Base-by-base conservation (phyloP, 495 filamentous ascomycete species). In the Penicillium antarcticum region DNA sequence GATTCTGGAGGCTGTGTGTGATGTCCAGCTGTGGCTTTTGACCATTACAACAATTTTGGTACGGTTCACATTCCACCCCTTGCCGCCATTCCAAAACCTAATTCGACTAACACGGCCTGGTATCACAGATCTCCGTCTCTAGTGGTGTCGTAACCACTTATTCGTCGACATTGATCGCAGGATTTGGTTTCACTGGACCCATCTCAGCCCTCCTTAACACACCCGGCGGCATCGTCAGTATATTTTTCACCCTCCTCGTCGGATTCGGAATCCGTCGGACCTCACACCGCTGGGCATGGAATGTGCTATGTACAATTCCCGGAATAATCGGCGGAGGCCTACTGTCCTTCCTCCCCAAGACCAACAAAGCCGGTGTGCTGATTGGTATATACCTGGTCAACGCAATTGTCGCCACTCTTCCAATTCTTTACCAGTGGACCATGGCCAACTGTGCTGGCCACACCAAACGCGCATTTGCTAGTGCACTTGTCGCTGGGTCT, bases 341-440 rank as follows among this genome's bases (percentile, higher is more conserved):
- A 12, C 77, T 87, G 70, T 83, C 81, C 2, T 86, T 86, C 62
- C 64, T 80, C 1, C 69, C 75, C 0, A 68, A 73, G 5, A 61
- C 42, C 39, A 75, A 71, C 55, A 70, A 62, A 17, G 68, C 68
- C 0, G 83, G 79, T 18, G 70, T 79, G 19, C 70, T 88, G 11
- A 79, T 79, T 4, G 85, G 84, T 10, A 80, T 86, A 41, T 87
- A 86, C 59, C 73, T 88, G 11, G 73, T 84, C 56, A 86, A 87
- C 59, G 66, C 75, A 11, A 72, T 74, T 45, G 69, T 73, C 1
- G 69, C 75, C 11, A 65, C 67, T 0, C 48, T 76, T 10, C 64
- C 69, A 1, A 64, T 77, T 23, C 65, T 76, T n/a, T 75, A 81
- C 36, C 71, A 75, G 52, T 77, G 71, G 72, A 73, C 71, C 1